Conservation (phyloP, 352 stramenopile species). For the Thalassiosira mediterranea region DNA sequence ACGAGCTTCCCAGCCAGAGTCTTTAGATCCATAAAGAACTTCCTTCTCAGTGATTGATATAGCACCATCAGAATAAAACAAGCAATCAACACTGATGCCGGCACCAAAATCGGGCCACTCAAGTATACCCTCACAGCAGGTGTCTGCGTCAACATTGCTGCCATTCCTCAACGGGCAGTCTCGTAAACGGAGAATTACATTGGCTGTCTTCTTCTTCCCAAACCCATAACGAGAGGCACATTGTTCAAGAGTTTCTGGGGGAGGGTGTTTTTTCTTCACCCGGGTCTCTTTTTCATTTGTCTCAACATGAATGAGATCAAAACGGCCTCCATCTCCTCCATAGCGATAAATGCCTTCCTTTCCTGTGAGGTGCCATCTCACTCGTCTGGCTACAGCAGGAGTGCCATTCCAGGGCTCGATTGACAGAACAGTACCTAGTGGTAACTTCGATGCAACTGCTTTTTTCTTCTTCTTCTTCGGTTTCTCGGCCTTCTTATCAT, state of each 20-base stretch:
- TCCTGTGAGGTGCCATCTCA: constrained; percentile 81
- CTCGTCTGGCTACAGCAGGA: constrained; percentile 65
- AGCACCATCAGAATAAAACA: constrained; percentile 66
- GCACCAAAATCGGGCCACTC: constrained; percentile 84
- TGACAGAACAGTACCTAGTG: constrained; percentile 74
- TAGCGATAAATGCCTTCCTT: constrained; percentile 83
- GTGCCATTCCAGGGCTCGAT: constrained; percentile 81
- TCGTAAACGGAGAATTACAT: constrained; percentile 74
- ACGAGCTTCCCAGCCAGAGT: constrained; percentile 80
- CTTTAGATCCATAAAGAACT: constrained; percentile 79
- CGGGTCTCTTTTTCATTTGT: constrained; percentile 79
- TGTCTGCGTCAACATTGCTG: constrained; percentile 17
- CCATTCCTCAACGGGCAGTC: constrained; percentile 16
- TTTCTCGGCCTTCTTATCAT: constrained; percentile 20
- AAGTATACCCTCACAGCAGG: constrained; percentile 64
- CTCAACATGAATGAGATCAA: constrained; percentile 83
- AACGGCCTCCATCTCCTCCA: constrained; percentile 80
- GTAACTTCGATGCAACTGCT: constrained; percentile 66
- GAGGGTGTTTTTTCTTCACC: constrained; percentile 73
- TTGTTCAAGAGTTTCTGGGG: constrained; percentile 79
- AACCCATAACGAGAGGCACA: constrained; percentile 81
- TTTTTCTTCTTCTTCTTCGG: constrained; percentile 57
- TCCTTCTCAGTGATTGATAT: constrained; percentile 72
- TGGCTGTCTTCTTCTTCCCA: constrained; percentile 61
- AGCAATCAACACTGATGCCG: constrained; percentile 44